Conservation (phyloP, 2,329 filamentous ascomycete genomes). For the Pseudogymnoascus sp. region DNA sequence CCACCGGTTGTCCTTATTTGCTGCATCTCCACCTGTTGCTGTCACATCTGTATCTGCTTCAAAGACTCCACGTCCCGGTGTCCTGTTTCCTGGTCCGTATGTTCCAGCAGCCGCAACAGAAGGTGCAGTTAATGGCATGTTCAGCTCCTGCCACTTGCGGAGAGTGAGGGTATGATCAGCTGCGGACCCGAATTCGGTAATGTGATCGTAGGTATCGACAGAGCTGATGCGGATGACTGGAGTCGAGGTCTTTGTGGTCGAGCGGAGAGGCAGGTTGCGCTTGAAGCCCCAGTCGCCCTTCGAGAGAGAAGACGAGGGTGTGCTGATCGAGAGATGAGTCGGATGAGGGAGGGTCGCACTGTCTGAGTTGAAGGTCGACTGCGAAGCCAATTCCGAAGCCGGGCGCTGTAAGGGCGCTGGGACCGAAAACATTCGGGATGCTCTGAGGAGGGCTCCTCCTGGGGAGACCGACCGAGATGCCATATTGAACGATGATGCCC, state of each 20-base stretch:
- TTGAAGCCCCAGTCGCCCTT: conserved; percentile 93
- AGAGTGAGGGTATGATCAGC: conserved; percentile 74
- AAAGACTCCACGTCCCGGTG: conserved; percentile 46
- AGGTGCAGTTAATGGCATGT: conserved; percentile 60
- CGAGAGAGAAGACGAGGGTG: conserved; percentile 62
- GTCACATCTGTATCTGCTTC: conserved; percentile 52
- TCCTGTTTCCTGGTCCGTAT: neutral
- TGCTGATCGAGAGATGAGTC: conserved; percentile 75
- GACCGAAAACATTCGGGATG: conserved; percentile 83
- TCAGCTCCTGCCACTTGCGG: conserved; percentile 79
- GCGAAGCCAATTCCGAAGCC: conserved; percentile 40
- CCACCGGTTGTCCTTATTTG: conserved; percentile 45
- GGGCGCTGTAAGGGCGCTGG: conserved; percentile 67
- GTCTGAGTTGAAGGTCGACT: conserved; percentile 47
- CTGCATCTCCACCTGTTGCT: conserved; percentile 25
- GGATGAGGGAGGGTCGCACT: conserved; percentile 71
- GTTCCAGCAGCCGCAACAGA: conserved; percentile 18
- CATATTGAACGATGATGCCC: conserved; percentile 19
- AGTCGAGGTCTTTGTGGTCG: conserved; percentile 64
- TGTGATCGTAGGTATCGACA: conserved; percentile 77
- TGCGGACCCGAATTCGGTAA: conserved; percentile 82
- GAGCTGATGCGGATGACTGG: conserved; percentile 69
- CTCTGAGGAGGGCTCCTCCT: conserved; percentile 66
- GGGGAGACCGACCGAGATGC: conserved; percentile 43
- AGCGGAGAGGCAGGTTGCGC: conserved; percentile 68